Evolutionary conservation across 495 filamentous ascomycete species (phyloP).

Genomic region (Aspergillus baeticus): DNA sequence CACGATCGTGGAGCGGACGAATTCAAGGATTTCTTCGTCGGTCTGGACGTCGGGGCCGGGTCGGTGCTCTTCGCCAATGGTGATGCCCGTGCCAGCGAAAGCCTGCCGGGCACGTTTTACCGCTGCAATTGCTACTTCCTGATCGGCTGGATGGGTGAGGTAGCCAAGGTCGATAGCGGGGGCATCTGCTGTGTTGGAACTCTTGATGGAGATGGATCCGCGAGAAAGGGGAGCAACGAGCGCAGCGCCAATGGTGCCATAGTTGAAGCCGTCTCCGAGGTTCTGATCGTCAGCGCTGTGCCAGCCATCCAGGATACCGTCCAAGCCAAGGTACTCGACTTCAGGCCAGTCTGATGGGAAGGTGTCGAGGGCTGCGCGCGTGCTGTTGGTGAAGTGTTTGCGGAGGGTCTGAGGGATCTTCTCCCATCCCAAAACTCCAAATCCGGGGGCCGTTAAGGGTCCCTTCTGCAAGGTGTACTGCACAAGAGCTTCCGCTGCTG

Average conservation of each 20-base stretch:
- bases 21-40: conserved; percentile 52
- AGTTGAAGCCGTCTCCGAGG: conserved; percentile 36
- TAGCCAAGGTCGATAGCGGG: conserved; percentile 59
- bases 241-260: conserved; percentile 41
- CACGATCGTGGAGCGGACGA: conserved; percentile 39
- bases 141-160: conserved; percentile 52
- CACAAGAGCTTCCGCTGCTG: conserved; percentile 2
- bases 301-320: not conserved
- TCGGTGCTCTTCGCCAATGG: conserved; percentile 46
- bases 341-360: conserved; percentile 60
- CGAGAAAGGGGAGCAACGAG: conserved; percentile 48
- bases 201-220: conserved; percentile 53
- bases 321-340: conserved; percentile 42
- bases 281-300: conserved; percentile 34
- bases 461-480: conserved; percentile 22
- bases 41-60: conserved; percentile 48
- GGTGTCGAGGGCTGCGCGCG: conserved; percentile 25
- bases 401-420: conserved; percentile 32
- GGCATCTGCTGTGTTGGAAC: conserved; percentile 33
- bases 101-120: conserved; percentile 49
- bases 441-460: conserved; percentile 40
- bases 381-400: conserved; percentile 12
- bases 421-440: conserved; percentile 49
- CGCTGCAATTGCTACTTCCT: conserved; percentile 49
- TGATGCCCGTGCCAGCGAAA: conserved; percentile 30